phyloP scores from a whole-genome alignment of 2,329 filamentous ascomycete species.

The Fusarium xylarioides region DNA sequence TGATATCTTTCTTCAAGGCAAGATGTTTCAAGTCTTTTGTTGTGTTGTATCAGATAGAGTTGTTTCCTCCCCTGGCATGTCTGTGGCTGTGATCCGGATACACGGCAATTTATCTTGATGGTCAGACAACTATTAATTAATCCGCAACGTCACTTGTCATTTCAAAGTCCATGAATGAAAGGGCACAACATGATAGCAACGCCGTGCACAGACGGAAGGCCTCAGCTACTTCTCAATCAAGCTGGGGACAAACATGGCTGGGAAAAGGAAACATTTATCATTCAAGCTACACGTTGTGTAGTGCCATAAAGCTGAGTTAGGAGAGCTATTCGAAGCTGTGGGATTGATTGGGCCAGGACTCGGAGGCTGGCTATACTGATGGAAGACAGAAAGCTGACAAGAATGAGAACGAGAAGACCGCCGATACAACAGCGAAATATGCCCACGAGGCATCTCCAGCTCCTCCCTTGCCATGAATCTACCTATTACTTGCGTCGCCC shows the following conservation, averaged over 20 bases:
- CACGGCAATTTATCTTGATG: background rate
- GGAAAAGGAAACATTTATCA: fast-evolving
- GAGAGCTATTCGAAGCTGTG: fast-evolving
- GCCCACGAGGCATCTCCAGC: fast-evolving
- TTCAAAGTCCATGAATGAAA: background rate
- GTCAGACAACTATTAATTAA: background rate
- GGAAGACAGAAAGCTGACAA: no score
- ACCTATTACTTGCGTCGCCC: no score
- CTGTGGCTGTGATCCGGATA: background rate
- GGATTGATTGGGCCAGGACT: background rate
- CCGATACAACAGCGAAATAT: fast-evolving
- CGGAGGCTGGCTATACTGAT: no score
- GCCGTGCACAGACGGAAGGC: fast-evolving
- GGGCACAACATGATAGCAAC: fast-evolving
- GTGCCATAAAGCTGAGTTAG: fast-evolving
- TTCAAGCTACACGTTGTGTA: fast-evolving
- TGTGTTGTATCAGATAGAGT: background rate
- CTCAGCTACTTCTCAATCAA: background rate
- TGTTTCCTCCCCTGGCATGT: background rate
- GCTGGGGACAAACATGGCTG: fast-evolving
- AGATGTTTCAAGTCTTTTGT: background rate
- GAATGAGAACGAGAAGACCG: fast-evolving
- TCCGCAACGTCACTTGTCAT: background rate
- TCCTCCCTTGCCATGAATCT: no score
- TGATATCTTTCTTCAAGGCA: fast-evolving